Evolutionary conservation across 176 grass and related monocot species (phyloP).

Genomic region (Hsuehochloa calcarea): DNA sequence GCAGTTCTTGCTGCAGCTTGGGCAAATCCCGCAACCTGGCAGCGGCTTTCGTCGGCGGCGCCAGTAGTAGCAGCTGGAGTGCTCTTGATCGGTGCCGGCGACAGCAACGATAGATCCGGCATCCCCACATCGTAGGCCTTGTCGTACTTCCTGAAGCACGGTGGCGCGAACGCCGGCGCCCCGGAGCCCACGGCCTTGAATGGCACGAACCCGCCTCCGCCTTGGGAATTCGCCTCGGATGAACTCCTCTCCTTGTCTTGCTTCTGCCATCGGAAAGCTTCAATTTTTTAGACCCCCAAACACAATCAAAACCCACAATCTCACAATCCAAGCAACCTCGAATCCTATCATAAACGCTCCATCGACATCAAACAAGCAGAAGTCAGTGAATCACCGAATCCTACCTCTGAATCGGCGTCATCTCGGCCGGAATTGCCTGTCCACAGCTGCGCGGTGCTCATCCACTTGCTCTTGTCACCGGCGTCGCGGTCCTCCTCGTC

Average conservation of each 20-base stretch:
- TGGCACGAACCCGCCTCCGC: conserved; percentile 21
- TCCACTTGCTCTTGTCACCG: conserved; percentile 82
- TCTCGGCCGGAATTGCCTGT: conserved; percentile 43
- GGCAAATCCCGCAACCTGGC: conserved; percentile 22
- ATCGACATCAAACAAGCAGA: neutral
- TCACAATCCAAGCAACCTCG: neutral
- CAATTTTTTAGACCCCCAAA: conserved; percentile 18
- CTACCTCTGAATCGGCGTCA: conserved; percentile 29
- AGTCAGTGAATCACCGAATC: neutral
- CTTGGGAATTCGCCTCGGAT: conserved; percentile 8
- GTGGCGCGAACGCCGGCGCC: conserved; percentile 30
- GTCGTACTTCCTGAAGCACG: conserved; percentile 34
- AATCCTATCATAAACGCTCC: neutral
- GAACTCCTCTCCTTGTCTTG: conserved; percentile 21
- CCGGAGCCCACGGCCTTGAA: conserved; percentile 50
- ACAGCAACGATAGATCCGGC: conserved; percentile 53
- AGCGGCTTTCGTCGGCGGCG: conserved; percentile 8
- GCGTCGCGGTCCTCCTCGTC: conserved; percentile 22
- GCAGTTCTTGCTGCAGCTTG: conserved; percentile 35
- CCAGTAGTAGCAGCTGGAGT: neutral
- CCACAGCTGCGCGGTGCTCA: conserved; percentile 95
- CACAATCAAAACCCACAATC: neutral
- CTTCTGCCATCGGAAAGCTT: conserved; percentile 33
- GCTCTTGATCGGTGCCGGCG: conserved; percentile 22
- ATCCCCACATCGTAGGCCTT: conserved; percentile 12